These are phyloP conservation scores for Dictyostelium brefeldianum DNA, from an alignment of 78 protist genomes.

Conservation along the genomic window DNA sequence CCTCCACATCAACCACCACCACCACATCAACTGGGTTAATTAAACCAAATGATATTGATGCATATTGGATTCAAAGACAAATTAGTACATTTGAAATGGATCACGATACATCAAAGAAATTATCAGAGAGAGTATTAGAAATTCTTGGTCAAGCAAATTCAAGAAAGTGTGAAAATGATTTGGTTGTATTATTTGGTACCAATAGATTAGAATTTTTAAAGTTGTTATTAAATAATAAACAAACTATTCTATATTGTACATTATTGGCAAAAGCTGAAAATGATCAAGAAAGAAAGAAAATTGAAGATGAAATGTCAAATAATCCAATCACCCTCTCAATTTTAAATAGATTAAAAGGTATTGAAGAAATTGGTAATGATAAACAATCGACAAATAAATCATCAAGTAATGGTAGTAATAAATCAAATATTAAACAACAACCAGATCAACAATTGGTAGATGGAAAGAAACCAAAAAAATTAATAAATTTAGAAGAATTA, in stretches of 20 bases:
- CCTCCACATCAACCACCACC: not conserved
- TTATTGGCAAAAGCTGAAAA: constrained; percentile 83
- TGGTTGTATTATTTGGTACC: constrained; percentile 89
- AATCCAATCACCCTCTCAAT: constrained; percentile 60
- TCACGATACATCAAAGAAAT: constrained; percentile 72
- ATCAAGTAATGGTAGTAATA: not conserved
- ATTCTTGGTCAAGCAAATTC: constrained; percentile 36
- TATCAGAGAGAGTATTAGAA: constrained; percentile 68
- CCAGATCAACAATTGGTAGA: constrained; percentile 11
- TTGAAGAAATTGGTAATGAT: not conserved
- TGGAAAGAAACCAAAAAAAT: not conserved
- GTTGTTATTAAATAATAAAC: constrained; percentile 60
- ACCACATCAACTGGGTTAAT: not conserved
- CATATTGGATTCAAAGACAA: constrained; percentile 92
- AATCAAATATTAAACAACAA: not conserved
- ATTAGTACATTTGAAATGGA: constrained; percentile 76
- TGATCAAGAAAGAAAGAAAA: constrained; percentile 82
- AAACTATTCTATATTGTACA: constrained; percentile 87
- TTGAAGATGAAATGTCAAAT: constrained; percentile 87
- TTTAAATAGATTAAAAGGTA: constrained; percentile 66
- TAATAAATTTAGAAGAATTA: constrained; percentile 91
- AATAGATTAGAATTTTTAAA: constrained; percentile 92
- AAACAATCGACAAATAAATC: not conserved
- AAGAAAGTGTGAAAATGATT: constrained; percentile 88
- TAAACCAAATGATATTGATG: constrained; percentile 78